Conservation (phyloP, 2,329 filamentous ascomycete species). For the Akanthomyces dipterigenus region DNA sequence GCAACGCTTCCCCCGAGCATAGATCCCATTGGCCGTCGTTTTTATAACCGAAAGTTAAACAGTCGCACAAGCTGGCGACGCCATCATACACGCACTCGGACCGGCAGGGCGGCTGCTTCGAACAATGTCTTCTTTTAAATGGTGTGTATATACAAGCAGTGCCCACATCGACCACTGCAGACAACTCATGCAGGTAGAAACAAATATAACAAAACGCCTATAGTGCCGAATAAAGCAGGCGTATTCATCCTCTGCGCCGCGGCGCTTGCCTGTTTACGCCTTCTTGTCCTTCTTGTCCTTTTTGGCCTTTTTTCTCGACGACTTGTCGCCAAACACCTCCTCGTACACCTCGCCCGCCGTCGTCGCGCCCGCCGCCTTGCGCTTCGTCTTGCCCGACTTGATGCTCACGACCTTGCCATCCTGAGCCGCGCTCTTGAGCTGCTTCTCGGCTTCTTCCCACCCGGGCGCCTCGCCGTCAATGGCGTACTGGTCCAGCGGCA, state of each 20-base stretch:
- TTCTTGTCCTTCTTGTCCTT: slow-evolving; percentile 28
- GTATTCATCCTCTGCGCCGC: neutral
- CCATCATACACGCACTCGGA: neutral
- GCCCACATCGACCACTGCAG: neutral
- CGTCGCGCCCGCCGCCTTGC: slow-evolving; percentile 52
- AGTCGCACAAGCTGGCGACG: neutral
- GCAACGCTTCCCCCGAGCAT: too few relatives aligned
- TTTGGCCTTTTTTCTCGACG: slow-evolving; percentile 49
- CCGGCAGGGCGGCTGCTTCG: neutral
- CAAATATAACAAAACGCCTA: neutral
- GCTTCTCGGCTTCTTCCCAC: slow-evolving; percentile 68
- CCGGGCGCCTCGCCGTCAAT: slow-evolving; percentile 55
- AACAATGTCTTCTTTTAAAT: neutral
- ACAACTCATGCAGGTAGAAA: neutral
- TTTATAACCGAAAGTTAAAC: neutral
- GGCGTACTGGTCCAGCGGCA: slow-evolving; percentile 72
- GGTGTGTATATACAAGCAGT: neutral
- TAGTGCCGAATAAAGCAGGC: neutral
- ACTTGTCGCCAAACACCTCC: slow-evolving; percentile 48
- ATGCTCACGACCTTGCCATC: slow-evolving; percentile 67
- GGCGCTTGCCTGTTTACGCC: neutral
- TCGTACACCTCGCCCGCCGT: slow-evolving; percentile 58
- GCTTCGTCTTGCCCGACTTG: slow-evolving; percentile 68
- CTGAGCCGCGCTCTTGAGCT: slow-evolving; percentile 54
- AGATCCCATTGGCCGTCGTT: neutral